Evolutionary conservation across 768 basidiomycete genomes (phyloP), one percentile per base, ranked within the genome.

Genomic region (Psilocybe subaeruginosa): DNA sequence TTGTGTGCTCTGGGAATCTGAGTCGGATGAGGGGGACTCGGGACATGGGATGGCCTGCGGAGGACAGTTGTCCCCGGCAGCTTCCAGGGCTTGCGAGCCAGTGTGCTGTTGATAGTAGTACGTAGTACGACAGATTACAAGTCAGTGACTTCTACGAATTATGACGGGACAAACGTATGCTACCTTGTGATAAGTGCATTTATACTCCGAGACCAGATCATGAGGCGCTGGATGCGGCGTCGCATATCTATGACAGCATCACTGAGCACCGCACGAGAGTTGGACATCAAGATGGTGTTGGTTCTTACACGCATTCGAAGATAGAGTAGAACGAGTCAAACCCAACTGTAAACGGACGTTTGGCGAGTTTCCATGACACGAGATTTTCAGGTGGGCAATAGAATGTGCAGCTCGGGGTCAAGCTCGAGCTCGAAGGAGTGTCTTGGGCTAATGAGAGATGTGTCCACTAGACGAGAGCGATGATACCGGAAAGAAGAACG

Each of bases 101-200:
- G 63, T 54, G 27, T 55, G 29, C 63, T 64, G 23, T n/a, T n/a
- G 31, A 14, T 4, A 3, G 30, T 11, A 14, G 35, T 16, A 35
- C 11, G 33, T 11, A 35, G 33, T 35, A 23, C 23, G 23, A 23
- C 23, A 23, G 23, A 23, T 23, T 23, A 23, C 23, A 23, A 23
- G 23, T 23, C 23, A 23, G 23, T 23, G 23, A 23, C 23, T 23
- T 23, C 23, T 23, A 23, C 23, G 23, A 23, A 23, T 23, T 23
- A 23, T 23, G 23, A 23, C 23, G 23, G 23, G 23, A 23, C 23
- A 23, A 23, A 23, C 23, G 23, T 23, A 35, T 27, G 56, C 31
- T 37, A 64, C 62, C 54, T 64, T 66, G 62, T 61, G 14, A 39
- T 66, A 66, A 46, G 27, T 46, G 43, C 65, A 66, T 8, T 50